A percentile compares a stretch with the other conserved stretches of the same genome.
Evolutionary conservation across 805 yeast species (phyloP).

Genomic region (Isabelozyma heimii): DNA sequence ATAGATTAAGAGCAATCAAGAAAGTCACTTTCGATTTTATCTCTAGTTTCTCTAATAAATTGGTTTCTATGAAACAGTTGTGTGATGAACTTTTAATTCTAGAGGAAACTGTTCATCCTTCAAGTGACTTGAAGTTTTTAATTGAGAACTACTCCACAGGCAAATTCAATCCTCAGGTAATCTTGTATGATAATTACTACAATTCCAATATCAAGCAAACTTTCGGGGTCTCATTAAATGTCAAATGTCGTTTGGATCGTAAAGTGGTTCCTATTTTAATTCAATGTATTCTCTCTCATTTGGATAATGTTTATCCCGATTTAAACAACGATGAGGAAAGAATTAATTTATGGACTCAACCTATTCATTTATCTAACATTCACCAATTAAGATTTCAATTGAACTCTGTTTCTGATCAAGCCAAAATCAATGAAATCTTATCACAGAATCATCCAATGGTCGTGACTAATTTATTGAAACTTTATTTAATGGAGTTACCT

Average conservation of each 20-base stretch:
- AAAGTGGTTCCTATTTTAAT: conserved; percentile 70
- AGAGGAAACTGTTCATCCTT: conserved; percentile 73
- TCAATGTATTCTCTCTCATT: conserved; percentile 57
- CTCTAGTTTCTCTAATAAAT: conserved; percentile 60
- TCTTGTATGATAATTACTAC: conserved; percentile 77
- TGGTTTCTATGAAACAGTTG: conserved; percentile 54
- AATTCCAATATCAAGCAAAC: conserved; percentile 64
- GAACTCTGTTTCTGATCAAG: conserved; percentile 33
- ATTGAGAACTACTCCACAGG: conserved; percentile 74
- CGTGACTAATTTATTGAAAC: conserved; percentile 65
- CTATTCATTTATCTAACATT: conserved; percentile 57
- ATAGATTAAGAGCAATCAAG: conserved; percentile 72
- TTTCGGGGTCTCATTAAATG: conserved; percentile 76
- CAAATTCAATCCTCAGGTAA: conserved; percentile 66
- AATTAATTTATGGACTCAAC: conserved; percentile 63
- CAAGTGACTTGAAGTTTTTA: conserved; percentile 61
- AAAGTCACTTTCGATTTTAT: conserved; percentile 72
- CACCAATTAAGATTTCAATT: conserved; percentile 60
- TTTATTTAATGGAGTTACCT: conserved; percentile 77
- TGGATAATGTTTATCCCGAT: conserved; percentile 71
- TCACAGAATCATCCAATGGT: conserved; percentile 49
- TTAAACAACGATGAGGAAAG: conserved; percentile 67
- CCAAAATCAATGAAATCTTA: conserved; percentile 31
- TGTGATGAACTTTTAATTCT: conserved; percentile 60
- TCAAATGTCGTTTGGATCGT: conserved; percentile 67